Evolutionary conservation across 2,329 filamentous ascomycete genomes (phyloP).

Genomic region (Monosporascus cannonballus): DNA sequence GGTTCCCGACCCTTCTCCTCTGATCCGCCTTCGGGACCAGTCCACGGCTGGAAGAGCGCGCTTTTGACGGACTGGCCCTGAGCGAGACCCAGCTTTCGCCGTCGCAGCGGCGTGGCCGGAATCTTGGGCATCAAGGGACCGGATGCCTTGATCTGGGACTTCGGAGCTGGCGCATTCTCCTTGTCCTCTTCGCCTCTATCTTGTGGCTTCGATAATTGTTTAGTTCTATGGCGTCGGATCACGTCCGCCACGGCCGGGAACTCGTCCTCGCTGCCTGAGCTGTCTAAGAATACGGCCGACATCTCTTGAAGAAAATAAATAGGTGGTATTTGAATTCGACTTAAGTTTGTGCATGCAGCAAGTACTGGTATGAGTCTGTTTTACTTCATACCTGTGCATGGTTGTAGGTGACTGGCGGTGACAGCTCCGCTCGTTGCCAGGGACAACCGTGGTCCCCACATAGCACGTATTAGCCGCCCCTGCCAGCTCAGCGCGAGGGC

Average conservation of each 20-base stretch:
- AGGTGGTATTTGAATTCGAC: background rate
- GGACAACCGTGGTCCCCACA: conserved; percentile 1
- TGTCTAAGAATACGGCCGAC: conserved; percentile 12
- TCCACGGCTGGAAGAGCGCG: conserved; percentile 23
- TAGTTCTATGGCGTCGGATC: conserved; percentile 15
- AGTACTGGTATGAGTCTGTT: background rate
- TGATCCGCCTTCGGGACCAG: conserved; percentile 1
- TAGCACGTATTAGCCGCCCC: background rate
- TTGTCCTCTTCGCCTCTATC: background rate
- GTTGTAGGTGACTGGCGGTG: background rate
- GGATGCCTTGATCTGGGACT: conserved; percentile 1
- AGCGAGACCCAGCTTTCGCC: conserved; percentile 20
- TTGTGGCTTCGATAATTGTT: background rate
- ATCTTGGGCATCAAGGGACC: background rate
- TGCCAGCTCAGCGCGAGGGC: background rate
- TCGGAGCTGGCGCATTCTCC: background rate
- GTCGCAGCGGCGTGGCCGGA: conserved; percentile 21
- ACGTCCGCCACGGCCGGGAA: conserved; percentile 33
- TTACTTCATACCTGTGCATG: background rate
- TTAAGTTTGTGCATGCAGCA: too few species aligned
- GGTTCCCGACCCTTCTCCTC: conserved; percentile 1
- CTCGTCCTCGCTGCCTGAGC: conserved; percentile 31
- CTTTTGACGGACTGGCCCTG: conserved; percentile 16
- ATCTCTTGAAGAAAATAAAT: background rate
- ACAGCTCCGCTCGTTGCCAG: background rate